Conservation (phyloP, 2,329 filamentous ascomycete genomes). For the Mycosphaerella arachidis region DNA sequence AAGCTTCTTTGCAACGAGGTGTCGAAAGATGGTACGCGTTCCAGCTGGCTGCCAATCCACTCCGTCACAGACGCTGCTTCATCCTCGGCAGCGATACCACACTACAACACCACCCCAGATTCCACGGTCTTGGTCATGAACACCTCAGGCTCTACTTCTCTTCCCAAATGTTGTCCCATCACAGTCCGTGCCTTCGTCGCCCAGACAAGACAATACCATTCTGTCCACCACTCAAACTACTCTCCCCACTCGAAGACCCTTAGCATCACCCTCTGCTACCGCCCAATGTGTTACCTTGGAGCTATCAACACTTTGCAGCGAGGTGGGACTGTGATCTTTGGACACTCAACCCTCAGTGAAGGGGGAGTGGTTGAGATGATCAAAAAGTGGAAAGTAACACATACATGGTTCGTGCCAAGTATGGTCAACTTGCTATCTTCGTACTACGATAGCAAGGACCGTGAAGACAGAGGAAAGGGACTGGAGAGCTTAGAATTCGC, state of each 20-base stretch:
- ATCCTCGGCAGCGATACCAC: not conserved
- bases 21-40: not conserved
- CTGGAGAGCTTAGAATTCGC: not conserved
- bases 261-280: not conserved
- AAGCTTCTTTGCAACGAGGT: not conserved
- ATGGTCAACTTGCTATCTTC: not conserved
- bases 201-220: not conserved
- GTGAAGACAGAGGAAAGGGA: not conserved
- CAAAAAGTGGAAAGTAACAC: not conserved
- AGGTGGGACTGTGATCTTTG: not conserved
- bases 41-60: not conserved
- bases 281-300: not conserved
- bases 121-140: not conserved
- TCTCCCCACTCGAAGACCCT: not conserved
- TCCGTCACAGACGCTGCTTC: not conserved
- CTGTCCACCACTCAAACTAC: not conserved
- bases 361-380: not conserved
- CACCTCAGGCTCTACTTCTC: not conserved
- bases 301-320: not conserved
- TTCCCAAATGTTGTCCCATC: not conserved
- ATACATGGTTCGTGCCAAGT: slow-evolving; percentile 1
- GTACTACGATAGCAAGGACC: not conserved
- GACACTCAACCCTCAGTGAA: not conserved
- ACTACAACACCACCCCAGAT: not conserved
- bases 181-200: not conserved